Evolutionary conservation across 2,329 filamentous ascomycete genomes (phyloP).

Genomic region (Clarireedia homoeocarpa): DNA sequence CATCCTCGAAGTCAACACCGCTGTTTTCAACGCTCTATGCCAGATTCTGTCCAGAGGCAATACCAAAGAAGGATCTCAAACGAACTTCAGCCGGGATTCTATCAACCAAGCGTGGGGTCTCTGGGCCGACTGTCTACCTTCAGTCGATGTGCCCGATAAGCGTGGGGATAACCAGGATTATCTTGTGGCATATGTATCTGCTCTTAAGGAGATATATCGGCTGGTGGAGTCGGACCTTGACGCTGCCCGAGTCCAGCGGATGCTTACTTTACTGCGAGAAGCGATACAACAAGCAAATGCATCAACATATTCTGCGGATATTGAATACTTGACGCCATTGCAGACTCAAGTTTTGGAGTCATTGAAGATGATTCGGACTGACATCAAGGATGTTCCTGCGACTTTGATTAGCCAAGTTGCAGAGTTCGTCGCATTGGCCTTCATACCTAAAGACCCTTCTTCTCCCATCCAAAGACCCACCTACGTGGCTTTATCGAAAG

Average conservation of each 20-base stretch:
- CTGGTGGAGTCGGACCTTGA: conserved; percentile 60
- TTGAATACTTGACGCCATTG: conserved; percentile 65
- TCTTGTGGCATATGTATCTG: conserved; percentile 73
- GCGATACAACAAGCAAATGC: conserved; percentile 64
- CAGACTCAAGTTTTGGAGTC: conserved; percentile 63
- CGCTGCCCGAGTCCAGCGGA: conserved; percentile 53
- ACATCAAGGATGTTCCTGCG: conserved; percentile 56
- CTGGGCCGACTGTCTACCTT: conserved; percentile 60
- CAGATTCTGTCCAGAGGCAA: conserved; percentile 47
- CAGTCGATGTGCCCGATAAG: conserved; percentile 36
- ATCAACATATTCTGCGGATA: conserved; percentile 60
- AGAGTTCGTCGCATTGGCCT: conserved; percentile 64
- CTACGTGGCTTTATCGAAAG: conserved; percentile 83
- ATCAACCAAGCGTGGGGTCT: conserved; percentile 59
- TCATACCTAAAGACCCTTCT: conserved; percentile 33
- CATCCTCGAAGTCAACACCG: conserved; percentile 63
- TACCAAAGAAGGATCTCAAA: conserved; percentile 35
- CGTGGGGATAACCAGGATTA: conserved; percentile 67
- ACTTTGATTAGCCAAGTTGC: conserved; percentile 63
- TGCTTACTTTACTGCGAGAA: conserved; percentile 62
- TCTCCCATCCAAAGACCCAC: conserved; percentile 51
- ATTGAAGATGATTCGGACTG: conserved; percentile 59
- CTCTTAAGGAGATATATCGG: conserved; percentile 69
- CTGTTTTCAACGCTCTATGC: conserved; percentile 59
- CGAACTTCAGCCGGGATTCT: conserved; percentile 33